Evolutionary conservation across 2,329 filamentous ascomycete genomes (phyloP), one percentile per base, ranked within the genome.

Genomic region (Cytospora mali): DNA sequence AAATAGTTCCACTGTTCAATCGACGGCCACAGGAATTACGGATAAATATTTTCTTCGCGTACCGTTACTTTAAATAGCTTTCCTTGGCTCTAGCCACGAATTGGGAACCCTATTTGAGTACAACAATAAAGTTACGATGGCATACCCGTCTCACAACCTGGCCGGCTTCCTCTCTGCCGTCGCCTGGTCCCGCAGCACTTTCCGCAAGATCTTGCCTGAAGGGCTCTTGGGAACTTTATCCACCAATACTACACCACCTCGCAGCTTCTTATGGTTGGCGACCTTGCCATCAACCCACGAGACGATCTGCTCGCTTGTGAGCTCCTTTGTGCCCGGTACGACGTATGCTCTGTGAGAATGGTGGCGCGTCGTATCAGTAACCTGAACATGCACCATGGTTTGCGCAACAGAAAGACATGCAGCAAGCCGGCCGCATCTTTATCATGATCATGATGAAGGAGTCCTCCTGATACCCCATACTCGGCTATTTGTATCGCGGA

Each of bases 211-310:
- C 78, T 89, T 89, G 3, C 87, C 86, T 64, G 81, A 84, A 1
- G 85, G 81, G 69, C 83, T 87, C 77, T 88, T 89, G 2, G 86
- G 87, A 28, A 89, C 82, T 62, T 78, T 79, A 25, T 81, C 77
- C 16, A 84, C 73, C 68, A 87, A 86, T 59, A 75, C 65, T 1
- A 77, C 71, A 27, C 75, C 75, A 48, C 76, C 75, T 9, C 75
- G 69, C 55, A 80, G 70, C 52, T 66, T 68, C 66, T 74, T 73
- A 54, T 71, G 66, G 28, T 67, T 63, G 5, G 69, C 64, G 0
- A 72, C 68, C 51, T 69, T 68, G 18, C 61, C 63, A 14, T 67
- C 68, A 39, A 72, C 69, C 69, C 69, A 73, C 14, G 66, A 54
- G 14, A 64, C 55, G 9, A 74, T 63, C 33, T 69, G 64, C 21